Base-by-base conservation (phyloP, 108 stramenopile species). In the Hondaea fermentalgiana region DNA sequence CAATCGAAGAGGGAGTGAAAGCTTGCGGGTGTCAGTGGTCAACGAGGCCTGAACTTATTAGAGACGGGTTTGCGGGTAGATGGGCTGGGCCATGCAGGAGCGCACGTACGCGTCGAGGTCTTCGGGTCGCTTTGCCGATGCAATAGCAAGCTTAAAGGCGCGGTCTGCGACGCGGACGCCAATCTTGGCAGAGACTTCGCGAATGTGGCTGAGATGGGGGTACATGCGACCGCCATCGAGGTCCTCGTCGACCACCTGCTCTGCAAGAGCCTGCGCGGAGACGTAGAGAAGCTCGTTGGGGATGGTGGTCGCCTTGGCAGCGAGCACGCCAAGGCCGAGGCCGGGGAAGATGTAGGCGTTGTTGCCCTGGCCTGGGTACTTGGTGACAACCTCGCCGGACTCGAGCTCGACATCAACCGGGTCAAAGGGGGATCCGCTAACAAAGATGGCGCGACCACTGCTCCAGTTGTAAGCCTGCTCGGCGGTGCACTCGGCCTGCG, bases 391-490 rank as follows among this genome's bases (percentile, higher is more conserved):
- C 90, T 95, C 94, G 49, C 76, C 76, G 49, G 45, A 47, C 19
- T 6, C 51, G 49, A n/a, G 49, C 14, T 90, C 59, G 92, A 96
- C 90, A 60, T 93, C 87, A 14, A 99, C 97, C 35, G 96, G 94
- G 89, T 95, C 96, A 93, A 99, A 99, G 5, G 98, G 98, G n/a
- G 95, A 96, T 8, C 98, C 98, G 44, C 94, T 94, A 23, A 97
- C 97, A 93, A 98, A 98, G 87, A 99, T 94, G 76, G 95, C 96
- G 14, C 91, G 92, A 35, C 98, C 99, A 25, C 97, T 90, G 5
- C 98, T 97, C 98, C 98, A 98, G 93, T 94, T 93, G 91, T 97
- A 98, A 3, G 99, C 99, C 92, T 99, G 96, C 90, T 95, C 94
- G 57, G 98, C 97, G 5, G 98, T 96, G 88, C 98, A 98, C 90